Base-by-base conservation (phyloP, 2,329 filamentous ascomycete genomes). In the Xylaria sp. region DNA sequence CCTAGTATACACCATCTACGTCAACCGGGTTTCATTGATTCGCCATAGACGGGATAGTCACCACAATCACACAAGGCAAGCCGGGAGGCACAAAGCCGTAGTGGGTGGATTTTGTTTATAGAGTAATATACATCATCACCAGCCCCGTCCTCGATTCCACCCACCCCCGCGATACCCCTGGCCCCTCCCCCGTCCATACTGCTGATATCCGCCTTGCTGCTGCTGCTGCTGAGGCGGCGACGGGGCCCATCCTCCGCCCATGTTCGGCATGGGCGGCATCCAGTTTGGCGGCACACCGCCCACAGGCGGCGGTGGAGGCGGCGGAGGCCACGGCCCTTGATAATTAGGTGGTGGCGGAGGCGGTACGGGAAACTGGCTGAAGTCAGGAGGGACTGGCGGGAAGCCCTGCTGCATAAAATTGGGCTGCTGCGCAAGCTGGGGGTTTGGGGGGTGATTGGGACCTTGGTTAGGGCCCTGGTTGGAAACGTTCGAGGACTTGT, bases 171-270 rank as follows among this genome's bases (percentile, higher is more conserved):
- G 54, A 41, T 70, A 64, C 19, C 72, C 68, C 33, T 73, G 67
- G 2, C 74, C 73, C 23, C 70, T 67, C 19, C 74, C 72, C 49
- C 73, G 66, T 8, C 71, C 69, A 8, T 74, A 70, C 23, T 71
- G 72, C 49, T 68, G 70, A 25, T 67, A 67, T 25, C 68, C 67
- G 10, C 69, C 66, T 10, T 41, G 62, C 11, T 63, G 57, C 9
- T 62, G 67, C 25, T 67, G 69, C 9, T 35, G 61, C 9, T 53
- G 61, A 10, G 55, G 60, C 3, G 70, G 74, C 8, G 57, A 65
- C 9, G 64, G 68, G 27, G 44, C 13, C 65, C 65, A 67, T 44
- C 65, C 65, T 27, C 63, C 68, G 27, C 62, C 54, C 13, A 58
- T 56, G 4, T 46, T 49, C 19, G 31, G 49, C 49, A 70, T 66